Percentiles rank a stretch among this genome's conserved stretches.
These are phyloP conservation scores for Xerocomellus dryophilus DNA, from an alignment of 768 basidiomycete species.

Conservation along the genomic window DNA sequence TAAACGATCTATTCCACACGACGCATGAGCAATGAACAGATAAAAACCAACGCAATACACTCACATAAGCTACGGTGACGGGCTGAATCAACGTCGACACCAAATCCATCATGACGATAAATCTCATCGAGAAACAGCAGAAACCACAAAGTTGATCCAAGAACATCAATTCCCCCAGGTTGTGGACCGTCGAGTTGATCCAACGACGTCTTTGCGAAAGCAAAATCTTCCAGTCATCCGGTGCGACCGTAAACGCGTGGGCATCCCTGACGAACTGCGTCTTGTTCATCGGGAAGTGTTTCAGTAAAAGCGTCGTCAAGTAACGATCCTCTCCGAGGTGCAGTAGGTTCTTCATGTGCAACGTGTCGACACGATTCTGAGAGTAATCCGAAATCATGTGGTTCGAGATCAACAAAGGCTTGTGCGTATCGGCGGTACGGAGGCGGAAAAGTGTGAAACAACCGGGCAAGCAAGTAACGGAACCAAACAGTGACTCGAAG, in stretches of 20 bases:
- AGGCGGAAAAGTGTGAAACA: conserved; percentile 98
- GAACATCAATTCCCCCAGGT: conserved; percentile 89
- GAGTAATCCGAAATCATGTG: conserved; percentile 90
- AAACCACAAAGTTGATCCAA: conserved; percentile 91
- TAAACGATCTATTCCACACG: conserved; percentile 64
- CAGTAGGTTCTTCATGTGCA: conserved; percentile 98
- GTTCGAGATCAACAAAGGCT: conserved; percentile 90
- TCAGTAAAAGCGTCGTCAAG: conserved; percentile 90
- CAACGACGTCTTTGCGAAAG: conserved; percentile 96
- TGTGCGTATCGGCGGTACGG: conserved; percentile 91
- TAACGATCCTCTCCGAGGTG: conserved; percentile 99
- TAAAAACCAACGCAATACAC: conserved; percentile 34
- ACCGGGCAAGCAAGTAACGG: conserved; percentile 97
- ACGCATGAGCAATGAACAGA: conserved; percentile 4
- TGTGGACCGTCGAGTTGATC: conserved; percentile 99
- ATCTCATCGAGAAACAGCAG: conserved; percentile 99
- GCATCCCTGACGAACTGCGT: conserved; percentile 95
- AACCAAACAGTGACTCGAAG: conserved; percentile 94
- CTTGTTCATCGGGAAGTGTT: conserved; percentile 92
- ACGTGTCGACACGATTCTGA: conserved; percentile 92
- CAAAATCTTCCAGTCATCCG: conserved; percentile 91
- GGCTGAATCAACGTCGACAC: conserved; percentile 83
- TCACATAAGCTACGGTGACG: conserved; percentile 84
- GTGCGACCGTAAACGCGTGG: conserved; percentile 91
- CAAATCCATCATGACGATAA: conserved; percentile 95